Evolutionary conservation across 805 yeast genomes (phyloP), one percentile per base, ranked within the genome.

Genomic region (Wickerhamomyces canadensis): DNA sequence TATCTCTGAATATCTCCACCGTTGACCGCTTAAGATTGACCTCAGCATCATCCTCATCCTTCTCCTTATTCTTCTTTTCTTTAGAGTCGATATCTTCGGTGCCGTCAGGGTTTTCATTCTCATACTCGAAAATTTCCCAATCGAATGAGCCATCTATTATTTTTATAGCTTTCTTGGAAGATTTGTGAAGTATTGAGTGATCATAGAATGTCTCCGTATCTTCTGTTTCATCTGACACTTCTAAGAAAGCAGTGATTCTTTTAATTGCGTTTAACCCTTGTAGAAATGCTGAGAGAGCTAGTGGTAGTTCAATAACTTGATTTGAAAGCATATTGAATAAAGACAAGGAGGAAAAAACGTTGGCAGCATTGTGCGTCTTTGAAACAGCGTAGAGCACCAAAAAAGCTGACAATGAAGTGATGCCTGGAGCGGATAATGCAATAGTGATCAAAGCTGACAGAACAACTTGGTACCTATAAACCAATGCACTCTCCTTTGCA

Each of bases 291-390:
- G n/a, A n/a, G n/a, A n/a, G n/a, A n/a, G n/a, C 78, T 47, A 78
- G 61, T 10, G 88, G 88, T 28, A 81, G 56, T 64, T 80, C 64
- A 24, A 80, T 66, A 48, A 80, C 70, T 49, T 73, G 79, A 25
- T 67, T 61, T 13, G 80, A 60, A 45, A 82, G 65, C n/a, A 73
- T 67, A 47, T 73, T 74, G 61, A 80, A 81, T 37, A 80, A 65
- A 0, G 86, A 70, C 31, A 82, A 61, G 3, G 89, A 80, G 1
- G 87, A 66, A 51, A 82, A 82, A 23, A 82, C 65, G 24, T 70
- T 64, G 13, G 81, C 84, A 5, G 86, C 76, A 38, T 62, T 64
- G 47, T 49, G 44, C 27, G 64, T 48, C 14, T 63, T 53, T 16
- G 51, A 28, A n/a, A 54, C 42, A 19, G 63, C 65, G 37, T 56